Conservation (phyloP, 2,329 filamentous ascomycete species). For the Pseudogymnoascus sp. region DNA sequence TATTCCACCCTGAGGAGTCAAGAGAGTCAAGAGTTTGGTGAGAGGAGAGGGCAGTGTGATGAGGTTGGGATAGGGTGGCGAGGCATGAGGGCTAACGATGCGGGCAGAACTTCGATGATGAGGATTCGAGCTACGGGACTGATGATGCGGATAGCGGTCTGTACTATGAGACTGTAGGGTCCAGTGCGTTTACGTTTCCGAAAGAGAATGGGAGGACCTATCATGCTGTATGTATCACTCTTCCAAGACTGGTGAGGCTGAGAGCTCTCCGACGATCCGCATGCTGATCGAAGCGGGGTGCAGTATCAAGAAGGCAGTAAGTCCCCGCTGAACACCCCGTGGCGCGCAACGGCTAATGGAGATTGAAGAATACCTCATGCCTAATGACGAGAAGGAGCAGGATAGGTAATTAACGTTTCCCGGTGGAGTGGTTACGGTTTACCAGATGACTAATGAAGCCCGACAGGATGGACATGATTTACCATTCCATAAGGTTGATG, state of each 20-base stretch:
- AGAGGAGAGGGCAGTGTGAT: background rate
- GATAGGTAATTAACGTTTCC: conserved; percentile 4
- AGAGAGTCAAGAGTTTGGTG: background rate
- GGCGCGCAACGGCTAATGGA: background rate
- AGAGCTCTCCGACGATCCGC: background rate
- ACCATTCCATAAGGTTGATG: background rate
- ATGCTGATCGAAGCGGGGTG: background rate
- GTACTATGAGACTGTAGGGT: conserved; percentile 1
- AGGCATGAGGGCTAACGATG: background rate
- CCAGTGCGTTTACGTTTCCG: background rate
- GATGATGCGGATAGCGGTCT: background rate
- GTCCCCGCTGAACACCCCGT: background rate
- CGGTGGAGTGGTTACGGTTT: background rate
- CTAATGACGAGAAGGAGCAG: conserved; percentile 7
- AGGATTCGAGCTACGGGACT: conserved; percentile 1
- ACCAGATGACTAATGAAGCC: background rate
- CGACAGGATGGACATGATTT: background rate
- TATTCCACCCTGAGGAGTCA: background rate
- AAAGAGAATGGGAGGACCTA: conserved; percentile 5
- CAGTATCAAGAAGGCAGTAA: conserved; percentile 10
- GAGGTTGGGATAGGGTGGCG: background rate
- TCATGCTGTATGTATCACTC: conserved; percentile 2
- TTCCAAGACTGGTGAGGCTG: background rate
- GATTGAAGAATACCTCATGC: background rate
- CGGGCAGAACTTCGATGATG: background rate